phyloP scores from a whole-genome alignment of 345 rosid genomes.

The Isatis tinctoria region DNA sequence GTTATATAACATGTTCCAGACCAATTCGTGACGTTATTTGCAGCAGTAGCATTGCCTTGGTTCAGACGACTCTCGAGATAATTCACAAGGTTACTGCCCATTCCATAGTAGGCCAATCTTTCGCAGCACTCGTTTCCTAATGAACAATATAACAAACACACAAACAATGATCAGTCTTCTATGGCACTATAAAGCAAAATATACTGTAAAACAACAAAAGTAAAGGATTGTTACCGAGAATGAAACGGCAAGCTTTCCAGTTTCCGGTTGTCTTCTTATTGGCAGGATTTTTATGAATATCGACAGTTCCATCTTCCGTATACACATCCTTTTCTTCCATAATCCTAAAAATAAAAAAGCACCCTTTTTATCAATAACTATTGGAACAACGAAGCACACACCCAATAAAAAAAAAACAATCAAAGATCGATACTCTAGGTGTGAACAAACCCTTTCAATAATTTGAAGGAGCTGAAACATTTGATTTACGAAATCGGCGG shows the following conservation, averaged over 20 bases:
- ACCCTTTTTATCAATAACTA: not conserved
- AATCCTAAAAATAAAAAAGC: not conserved
- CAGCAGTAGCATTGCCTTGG: conserved; percentile 72
- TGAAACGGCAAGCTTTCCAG: conserved; percentile 91
- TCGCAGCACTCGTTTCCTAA: conserved; percentile 91
- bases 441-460: not conserved
- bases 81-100: conserved; percentile 93
- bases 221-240: conserved; percentile 53
- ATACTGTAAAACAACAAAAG: not conserved
- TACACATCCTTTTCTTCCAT: conserved; percentile 65
- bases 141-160: not conserved
- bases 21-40: conserved; percentile 89
- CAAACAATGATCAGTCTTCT: not conserved
- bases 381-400: not conserved
- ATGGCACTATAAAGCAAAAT: not conserved
- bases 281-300: conserved; percentile 72
- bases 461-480: not conserved
- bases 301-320: conserved; percentile 74
- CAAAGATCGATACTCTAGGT: not conserved
- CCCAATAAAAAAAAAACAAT: not conserved
- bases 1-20: conserved; percentile 89
- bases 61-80: conserved; percentile 60
- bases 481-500: not conserved
- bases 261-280: conserved; percentile 67
- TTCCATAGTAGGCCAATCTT: conserved; percentile 98